phyloP scores from a whole-genome alignment of 805 yeast genomes.

The Teunomyces cretensis region DNA sequence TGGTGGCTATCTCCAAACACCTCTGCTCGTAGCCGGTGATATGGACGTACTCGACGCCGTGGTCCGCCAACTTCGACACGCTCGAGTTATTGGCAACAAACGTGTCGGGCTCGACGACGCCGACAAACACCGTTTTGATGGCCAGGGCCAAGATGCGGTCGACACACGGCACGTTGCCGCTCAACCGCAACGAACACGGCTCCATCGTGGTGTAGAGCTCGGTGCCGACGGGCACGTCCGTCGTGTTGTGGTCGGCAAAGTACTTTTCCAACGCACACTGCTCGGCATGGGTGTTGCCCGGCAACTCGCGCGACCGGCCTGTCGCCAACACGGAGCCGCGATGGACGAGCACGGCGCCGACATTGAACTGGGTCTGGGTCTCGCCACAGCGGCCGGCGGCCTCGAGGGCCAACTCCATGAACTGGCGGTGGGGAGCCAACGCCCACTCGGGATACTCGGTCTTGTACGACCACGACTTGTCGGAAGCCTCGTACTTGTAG shows the following conservation, averaged over 20 bases:
- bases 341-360: constrained; percentile 83
- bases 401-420: constrained; percentile 73
- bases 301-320: constrained; percentile 87
- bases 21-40: constrained; percentile 81
- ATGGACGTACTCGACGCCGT: constrained; percentile 69
- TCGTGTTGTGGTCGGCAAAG: constrained; percentile 33
- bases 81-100: constrained; percentile 82
- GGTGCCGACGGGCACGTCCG: constrained; percentile 67
- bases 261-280: constrained; percentile 88
- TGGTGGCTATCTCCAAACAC: constrained; percentile 66
- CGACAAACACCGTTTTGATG: constrained; percentile 81
- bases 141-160: constrained; percentile 64
- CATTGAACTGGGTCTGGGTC: constrained; percentile 84
- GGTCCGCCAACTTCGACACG: constrained; percentile 47
- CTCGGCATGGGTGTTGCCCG: constrained; percentile 97
- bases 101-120: constrained; percentile 85
- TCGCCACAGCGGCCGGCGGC: constrained; percentile 81
- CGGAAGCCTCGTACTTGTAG: constrained; percentile 63
- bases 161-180: constrained; percentile 88
- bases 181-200: constrained; percentile 85
- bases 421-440: constrained; percentile 49
- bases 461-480: constrained; percentile 65
- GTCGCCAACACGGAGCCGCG: constrained; percentile 63
- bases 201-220: constrained; percentile 95
- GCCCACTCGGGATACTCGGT: constrained; percentile 89